phyloP scores from a whole-genome alignment of 441 rosid genomes.

The Aleurites moluccanus region DNA sequence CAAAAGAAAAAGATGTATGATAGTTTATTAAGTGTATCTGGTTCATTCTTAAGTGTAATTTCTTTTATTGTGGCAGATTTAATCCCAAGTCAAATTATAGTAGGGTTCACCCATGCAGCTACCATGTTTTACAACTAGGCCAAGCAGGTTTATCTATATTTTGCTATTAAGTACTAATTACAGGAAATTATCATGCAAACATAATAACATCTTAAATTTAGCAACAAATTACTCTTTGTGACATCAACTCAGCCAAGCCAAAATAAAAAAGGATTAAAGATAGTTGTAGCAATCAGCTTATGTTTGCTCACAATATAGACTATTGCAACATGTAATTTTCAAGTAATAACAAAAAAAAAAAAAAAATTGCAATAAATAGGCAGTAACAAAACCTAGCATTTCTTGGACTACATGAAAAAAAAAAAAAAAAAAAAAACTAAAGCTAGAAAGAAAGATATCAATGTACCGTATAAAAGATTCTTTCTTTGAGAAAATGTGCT shows the following conservation, averaged over 20 bases:
- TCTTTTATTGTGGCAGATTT: neutral
- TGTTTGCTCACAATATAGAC: neutral
- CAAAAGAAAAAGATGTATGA: neutral
- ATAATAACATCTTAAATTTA: neutral
- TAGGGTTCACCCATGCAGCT: neutral
- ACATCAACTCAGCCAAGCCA: neutral
- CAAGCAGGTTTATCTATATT: neutral
- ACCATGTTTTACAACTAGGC: neutral
- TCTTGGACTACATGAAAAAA: neutral
- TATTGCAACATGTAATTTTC: slow-evolving; percentile 6
- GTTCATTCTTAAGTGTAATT: neutral
- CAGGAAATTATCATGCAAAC: neutral
- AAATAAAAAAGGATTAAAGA: neutral
- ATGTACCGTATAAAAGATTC: slow-evolving; percentile 39
- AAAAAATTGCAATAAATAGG: neutral
- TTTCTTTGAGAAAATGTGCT: slow-evolving; percentile 20
- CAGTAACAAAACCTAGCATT: neutral
- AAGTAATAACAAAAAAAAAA: neutral
- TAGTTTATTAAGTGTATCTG: neutral
- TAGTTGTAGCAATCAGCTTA: neutral
- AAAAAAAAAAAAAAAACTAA: too few species aligned
- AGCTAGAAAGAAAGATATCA: slow-evolving; percentile 8
- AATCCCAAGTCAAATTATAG: neutral
- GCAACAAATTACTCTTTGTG: neutral
- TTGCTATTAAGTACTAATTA: neutral